Evolutionary conservation across 2,329 filamentous ascomycete genomes (phyloP), one percentile per base, ranked within the genome.

Genomic region (Phoma sp.): DNA sequence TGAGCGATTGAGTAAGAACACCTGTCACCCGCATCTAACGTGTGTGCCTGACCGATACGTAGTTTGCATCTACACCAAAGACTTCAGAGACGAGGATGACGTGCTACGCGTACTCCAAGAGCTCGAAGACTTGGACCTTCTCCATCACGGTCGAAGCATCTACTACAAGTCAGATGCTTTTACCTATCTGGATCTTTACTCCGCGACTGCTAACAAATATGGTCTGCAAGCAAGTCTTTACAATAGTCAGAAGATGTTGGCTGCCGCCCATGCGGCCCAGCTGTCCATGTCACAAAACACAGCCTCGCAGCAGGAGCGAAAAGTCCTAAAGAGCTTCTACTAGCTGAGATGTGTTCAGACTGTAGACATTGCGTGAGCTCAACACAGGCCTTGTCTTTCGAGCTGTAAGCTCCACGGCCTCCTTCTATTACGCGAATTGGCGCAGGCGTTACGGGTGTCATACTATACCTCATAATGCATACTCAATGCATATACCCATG

Each of bases 81-180:
- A 96, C 71, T 95, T 92, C 69, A 78, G 78, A 25, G 86, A 96
- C 68, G 80, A 77, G 46, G 77, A 81, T 4, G 91, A 96, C 69
- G 83, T 96, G 6, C 81, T 80, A 25, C 82, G 89, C 38, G 89
- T 96, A 4, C 76, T 94, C 35, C 69, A 79, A 54, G 82, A 79
- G 61, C 74, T 96, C 58, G 81, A 82, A 45, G 79, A 38, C 6
- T 13, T 57, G 7, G 85, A 82, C 7, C 76, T 95, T 33, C 79
- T 88, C 15, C 64, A 69, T 6, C 57, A 61, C 22, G 45, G 78
- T 4, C 78, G 76, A 40, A 76, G 80, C 1, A 86, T 95, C 44
- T 94, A 91, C 72, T 96, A 96, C 77, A 96, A 96, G 69, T 84
- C 84, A 64, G 88, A 89, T 82, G 71, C 80, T 73, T 84, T 78